Evolutionary conservation across 257 asterid species (phyloP), one percentile per base, ranked within the genome.

Genomic region (Salvia miltiorrhiza): DNA sequence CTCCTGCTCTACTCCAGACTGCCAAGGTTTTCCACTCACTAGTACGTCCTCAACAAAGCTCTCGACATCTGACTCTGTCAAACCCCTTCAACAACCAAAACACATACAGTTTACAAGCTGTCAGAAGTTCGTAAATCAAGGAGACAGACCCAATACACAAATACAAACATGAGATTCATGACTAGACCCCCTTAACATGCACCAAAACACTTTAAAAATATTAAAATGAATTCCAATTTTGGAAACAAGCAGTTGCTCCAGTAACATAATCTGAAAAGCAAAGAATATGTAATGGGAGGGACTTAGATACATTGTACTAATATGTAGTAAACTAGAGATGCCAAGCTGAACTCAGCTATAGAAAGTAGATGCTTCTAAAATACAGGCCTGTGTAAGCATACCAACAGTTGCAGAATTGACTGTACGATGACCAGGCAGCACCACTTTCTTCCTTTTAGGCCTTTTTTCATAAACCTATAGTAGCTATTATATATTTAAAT

Each of bases 31-130:
- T 71, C 86, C 88, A 65, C 70, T 83, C 71, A 94, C 97, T 63
- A 94, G 87, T 72, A 89, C 97, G 78, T 89, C 96, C 69, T 91
- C 90, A 53, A 94, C 88, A 80, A 94, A 94, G 48, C 82, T 71
- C 63, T 87, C 93, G 68, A 91, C 87, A 23, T 91, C 90, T 24
- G 95, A 79, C 30, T 87, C 96, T 35, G 64, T 81, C 88, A 94
- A 75, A 53, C 87, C 90, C 90, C 99, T 94, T 82, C 70, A 77
- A 45, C 33, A 68, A 62, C 53, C 43, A 57, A 52, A n/a, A 43
- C 53, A 64, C 39, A 72, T 23, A 19, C 5, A 7, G 40, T 47
- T 54, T 16, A 17, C 45, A 73, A 52, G 48, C 26, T 40, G 41
- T 61, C 23, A 64, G 68, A 43, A 48, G 9, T 67, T 66, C 20